phyloP scores from a whole-genome alignment of 2,329 filamentous ascomycete species.

The Cladosporium sphaerospermum region DNA sequence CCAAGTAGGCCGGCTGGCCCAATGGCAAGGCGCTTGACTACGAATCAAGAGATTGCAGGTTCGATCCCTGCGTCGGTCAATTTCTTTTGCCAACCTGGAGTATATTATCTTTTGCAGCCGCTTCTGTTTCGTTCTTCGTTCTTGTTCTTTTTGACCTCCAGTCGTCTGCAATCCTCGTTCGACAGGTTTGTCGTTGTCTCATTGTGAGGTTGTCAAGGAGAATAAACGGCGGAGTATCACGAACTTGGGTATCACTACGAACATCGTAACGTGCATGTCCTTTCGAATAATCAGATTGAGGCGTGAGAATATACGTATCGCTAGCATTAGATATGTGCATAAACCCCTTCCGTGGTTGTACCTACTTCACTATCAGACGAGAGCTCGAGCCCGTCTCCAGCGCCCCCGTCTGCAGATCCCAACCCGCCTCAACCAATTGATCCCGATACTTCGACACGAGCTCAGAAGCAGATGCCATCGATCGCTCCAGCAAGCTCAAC shows the following conservation, averaged over 20 bases:
- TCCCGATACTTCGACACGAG: conserved; percentile 43
- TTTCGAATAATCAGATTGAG: no score
- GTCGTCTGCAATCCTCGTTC: no score
- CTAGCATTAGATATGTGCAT: no score
- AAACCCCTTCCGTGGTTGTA: no score
- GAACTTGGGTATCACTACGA: no score
- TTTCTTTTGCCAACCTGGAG: not conserved
- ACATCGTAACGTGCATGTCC: no score
- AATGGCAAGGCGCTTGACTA: conserved; percentile 56
- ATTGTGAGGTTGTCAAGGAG: no score
- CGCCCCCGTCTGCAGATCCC: conserved; percentile 59
- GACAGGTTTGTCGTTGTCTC: no score
- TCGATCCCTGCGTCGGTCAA: conserved; percentile 13
- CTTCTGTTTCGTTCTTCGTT: no score
- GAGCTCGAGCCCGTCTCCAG: conserved; percentile 51
- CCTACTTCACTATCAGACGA: not conserved
- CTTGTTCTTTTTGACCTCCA: no score
- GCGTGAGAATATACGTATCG: no score
- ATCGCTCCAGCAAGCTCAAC: conserved; percentile 35
- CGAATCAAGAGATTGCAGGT: conserved; percentile 25
- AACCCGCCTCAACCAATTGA: conserved; percentile 47
- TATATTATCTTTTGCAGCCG: not conserved
- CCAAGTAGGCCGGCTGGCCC: conserved; percentile 35
- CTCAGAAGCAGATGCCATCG: conserved; percentile 32
- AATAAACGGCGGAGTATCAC: no score